Conservation (phyloP, 2,329 filamentous ascomycete species). For the Diplocarpon rosae region DNA sequence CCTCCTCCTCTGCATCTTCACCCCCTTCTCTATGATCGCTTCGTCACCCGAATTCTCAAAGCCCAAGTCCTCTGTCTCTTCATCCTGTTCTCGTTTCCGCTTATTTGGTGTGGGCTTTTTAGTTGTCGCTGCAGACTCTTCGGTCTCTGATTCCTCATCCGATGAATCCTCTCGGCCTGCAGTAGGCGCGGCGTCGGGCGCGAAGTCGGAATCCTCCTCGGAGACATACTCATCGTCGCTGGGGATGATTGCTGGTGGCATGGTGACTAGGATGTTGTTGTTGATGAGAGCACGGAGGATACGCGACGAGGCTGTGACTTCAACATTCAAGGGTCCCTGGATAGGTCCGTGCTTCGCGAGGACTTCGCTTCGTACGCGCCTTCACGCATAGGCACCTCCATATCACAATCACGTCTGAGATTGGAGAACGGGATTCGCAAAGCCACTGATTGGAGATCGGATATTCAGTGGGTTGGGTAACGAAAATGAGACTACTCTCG, state of each 20-base stretch:
- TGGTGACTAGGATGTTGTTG: slow-evolving; percentile 6
- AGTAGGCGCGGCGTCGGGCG: slow-evolving; percentile 41
- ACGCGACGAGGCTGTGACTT: slow-evolving; percentile 3
- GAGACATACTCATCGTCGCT: slow-evolving; percentile 48
- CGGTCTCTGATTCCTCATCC: slow-evolving; percentile 34
- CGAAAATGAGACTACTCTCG: too few relatives aligned
- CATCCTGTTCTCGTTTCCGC: slow-evolving; percentile 26
- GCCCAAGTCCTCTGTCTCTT: slow-evolving; percentile 35
- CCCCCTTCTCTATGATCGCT: slow-evolving; percentile 49
- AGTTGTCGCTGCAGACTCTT: slow-evolving; percentile 23
- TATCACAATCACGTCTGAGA: too few relatives aligned
- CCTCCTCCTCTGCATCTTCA: slow-evolving; percentile 41
- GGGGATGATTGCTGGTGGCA: slow-evolving; percentile 24
- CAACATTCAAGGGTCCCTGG: too few relatives aligned
- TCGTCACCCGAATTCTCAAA: slow-evolving; percentile 66
- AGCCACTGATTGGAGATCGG: too few relatives aligned
- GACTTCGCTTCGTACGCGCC: too few relatives aligned
- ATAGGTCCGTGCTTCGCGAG: too few relatives aligned
- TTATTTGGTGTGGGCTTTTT: slow-evolving; percentile 22
- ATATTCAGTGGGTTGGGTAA: too few relatives aligned
- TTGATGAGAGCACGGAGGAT: not conserved
- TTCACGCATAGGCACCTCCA: too few relatives aligned
- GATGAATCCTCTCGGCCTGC: slow-evolving; percentile 29
- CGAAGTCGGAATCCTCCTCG: slow-evolving; percentile 64
- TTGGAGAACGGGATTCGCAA: too few relatives aligned